Percentiles rank a stretch among this genome's conserved stretches.
phyloP scores from a whole-genome alignment of 805 yeast species.

The Suhomyces pyralidae region DNA sequence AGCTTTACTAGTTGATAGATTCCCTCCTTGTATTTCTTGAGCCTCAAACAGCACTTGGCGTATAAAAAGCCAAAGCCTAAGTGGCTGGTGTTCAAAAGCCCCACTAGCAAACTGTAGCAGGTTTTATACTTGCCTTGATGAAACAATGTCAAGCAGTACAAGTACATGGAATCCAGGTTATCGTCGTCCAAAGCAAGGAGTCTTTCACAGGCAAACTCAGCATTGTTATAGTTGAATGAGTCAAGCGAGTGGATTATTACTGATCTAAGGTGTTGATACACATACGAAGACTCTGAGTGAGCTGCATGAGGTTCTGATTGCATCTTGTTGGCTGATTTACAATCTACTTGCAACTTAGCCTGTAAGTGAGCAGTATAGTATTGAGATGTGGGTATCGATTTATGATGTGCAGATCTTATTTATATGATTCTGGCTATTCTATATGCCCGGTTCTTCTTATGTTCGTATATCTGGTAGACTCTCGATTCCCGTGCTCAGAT shows the following conservation, averaged over 20 bases:
- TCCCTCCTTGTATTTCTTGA: conserved; percentile 61
- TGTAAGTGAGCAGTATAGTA: neutral
- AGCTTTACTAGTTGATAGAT: conserved; percentile 41
- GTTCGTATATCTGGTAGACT: neutral
- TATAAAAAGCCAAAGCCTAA: conserved; percentile 74
- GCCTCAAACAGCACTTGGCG: conserved; percentile 61
- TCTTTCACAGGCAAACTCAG: conserved; percentile 85
- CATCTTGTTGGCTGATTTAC: conserved; percentile 5
- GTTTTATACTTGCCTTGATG: conserved; percentile 59
- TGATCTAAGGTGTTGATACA: conserved; percentile 49
- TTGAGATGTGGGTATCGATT: neutral
- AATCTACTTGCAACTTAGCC: neutral
- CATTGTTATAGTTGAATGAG: conserved; percentile 64
- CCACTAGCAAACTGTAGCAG: conserved; percentile 48
- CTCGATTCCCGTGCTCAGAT: neutral
- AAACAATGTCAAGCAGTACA: conserved; percentile 66
- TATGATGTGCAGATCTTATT: neutral
- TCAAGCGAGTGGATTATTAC: conserved; percentile 69
- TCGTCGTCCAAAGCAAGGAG: conserved; percentile 60
- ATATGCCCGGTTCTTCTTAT: neutral
- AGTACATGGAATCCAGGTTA: conserved; percentile 59
- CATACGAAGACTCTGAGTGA: conserved; percentile 16
- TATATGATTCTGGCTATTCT: neutral
- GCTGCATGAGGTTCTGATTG: conserved; percentile 10
- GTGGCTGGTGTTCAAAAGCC: conserved; percentile 44